A percentile compares a stretch with the other conserved stretches of the same genome.
Evolutionary conservation across 2,329 filamentous ascomycete species (phyloP).

Genomic region (Cryphonectria radicalis): DNA sequence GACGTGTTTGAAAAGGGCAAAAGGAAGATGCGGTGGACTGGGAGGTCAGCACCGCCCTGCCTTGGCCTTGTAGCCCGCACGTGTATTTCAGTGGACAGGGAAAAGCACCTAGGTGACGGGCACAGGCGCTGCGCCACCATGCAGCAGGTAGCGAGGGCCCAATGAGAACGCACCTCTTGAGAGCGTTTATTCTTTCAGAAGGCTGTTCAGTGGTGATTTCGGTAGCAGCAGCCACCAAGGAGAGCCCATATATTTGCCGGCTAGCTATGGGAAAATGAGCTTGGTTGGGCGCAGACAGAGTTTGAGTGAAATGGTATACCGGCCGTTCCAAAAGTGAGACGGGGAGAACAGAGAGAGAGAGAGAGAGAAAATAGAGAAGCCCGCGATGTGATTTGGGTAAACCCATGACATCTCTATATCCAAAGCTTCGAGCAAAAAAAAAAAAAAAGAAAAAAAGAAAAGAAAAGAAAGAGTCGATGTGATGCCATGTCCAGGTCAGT

Average conservation of each 20-base stretch:
- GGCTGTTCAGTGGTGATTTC: background rate
- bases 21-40: background rate
- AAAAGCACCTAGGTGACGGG: background rate
- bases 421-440: background rate
- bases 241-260: background rate
- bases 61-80: background rate
- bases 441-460: background rate
- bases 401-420: constrained; percentile 14
- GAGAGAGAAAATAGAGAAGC: background rate
- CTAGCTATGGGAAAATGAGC: background rate
- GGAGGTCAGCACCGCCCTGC: background rate
- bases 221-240: background rate
- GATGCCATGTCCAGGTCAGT: background rate
- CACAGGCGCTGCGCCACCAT: background rate
- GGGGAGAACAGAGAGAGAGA: no score
- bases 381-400: constrained; percentile 7
- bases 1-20: background rate
- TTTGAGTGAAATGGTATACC: background rate
- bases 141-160: background rate
- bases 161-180: background rate
- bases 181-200: background rate
- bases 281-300: background rate
- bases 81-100: no score
- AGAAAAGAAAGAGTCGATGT: background rate
- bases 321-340: background rate